These are phyloP conservation scores for Amanita phalloides DNA, from an alignment of 768 basidiomycete genomes.

Conservation along the genomic window DNA sequence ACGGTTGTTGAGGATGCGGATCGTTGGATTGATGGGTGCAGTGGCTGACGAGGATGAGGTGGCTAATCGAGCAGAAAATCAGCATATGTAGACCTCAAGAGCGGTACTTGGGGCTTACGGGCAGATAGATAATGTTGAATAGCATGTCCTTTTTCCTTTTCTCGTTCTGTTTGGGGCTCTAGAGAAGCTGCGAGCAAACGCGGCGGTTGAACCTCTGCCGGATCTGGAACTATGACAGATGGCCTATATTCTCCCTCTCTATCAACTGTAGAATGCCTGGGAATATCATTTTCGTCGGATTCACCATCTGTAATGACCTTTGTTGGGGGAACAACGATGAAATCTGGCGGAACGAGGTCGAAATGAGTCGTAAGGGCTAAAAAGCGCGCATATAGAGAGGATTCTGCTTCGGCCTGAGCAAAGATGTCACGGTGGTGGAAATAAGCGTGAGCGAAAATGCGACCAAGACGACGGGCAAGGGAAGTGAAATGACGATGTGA, in stretches of 20 bases:
- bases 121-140: not conserved
- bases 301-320: not conserved
- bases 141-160: not conserved
- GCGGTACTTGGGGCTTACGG: not conserved
- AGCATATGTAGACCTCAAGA: too few species aligned
- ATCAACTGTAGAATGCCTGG: conserved; percentile 8
- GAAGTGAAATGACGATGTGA: conserved; percentile 87
- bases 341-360: conserved; percentile 72
- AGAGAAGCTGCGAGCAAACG: conserved; percentile 29
- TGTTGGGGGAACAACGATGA: conserved; percentile 65
- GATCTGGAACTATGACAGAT: not conserved
- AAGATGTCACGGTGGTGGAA: conserved; percentile 91
- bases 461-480: conserved; percentile 81
- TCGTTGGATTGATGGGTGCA: not conserved
- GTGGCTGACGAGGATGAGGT: not conserved
- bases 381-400: conserved; percentile 84
- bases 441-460: conserved; percentile 95
- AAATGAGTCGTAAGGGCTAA: conserved; percentile 72
- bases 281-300: conserved; percentile 12
- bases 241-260: not conserved
- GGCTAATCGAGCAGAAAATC: not conserved
- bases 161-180: conserved; percentile 15
- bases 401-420: conserved; percentile 85
- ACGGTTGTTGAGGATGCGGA: not conserved
- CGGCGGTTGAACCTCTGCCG: conserved; percentile 22